phyloP scores from a whole-genome alignment of 768 basidiomycete genomes.

The Boletus rex-veris region DNA sequence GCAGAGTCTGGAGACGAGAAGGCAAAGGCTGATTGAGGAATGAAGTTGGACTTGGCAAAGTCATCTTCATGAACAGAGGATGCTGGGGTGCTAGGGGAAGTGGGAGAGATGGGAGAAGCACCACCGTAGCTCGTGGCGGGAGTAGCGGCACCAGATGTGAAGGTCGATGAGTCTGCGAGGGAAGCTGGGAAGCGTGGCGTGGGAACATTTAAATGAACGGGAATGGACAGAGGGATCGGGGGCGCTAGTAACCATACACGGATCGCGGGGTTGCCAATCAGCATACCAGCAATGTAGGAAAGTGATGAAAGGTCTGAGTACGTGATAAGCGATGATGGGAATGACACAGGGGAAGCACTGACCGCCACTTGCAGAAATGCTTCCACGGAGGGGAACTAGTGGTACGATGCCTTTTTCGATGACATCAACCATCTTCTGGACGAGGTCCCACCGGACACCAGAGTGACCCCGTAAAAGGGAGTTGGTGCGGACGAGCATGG shows the following conservation, averaged over 20 bases:
- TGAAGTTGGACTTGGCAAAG: constrained; percentile 4
- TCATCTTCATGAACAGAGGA: constrained; percentile 27
- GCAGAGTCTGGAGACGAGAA: not conserved
- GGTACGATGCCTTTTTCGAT: constrained; percentile 72
- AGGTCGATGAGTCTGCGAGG: not conserved
- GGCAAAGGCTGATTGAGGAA: not conserved
- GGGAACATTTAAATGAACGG: constrained; percentile 11
- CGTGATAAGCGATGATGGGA: constrained; percentile 5
- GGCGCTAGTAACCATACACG: constrained; percentile 56
- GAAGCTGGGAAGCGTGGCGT: constrained; percentile 11
- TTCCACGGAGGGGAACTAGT: constrained; percentile 78
- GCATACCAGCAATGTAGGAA: constrained; percentile 77
- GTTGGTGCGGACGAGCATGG: constrained; percentile 85
- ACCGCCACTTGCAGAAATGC: constrained; percentile 83
- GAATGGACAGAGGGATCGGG: not conserved
- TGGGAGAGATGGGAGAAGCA: constrained; percentile 45
- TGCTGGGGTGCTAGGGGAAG: constrained; percentile 38
- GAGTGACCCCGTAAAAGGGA: constrained; percentile 87
- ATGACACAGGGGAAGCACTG: constrained; percentile 4
- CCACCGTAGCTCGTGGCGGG: constrained; percentile 33
- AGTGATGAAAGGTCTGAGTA: constrained; percentile 66
- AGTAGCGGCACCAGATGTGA: constrained; percentile 16
- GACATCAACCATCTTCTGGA: constrained; percentile 73
- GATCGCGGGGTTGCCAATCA: constrained; percentile 79
- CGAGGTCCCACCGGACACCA: constrained; percentile 76